Conservation (phyloP, 805 yeast genomes). For the Lipomyces sp. region DNA sequence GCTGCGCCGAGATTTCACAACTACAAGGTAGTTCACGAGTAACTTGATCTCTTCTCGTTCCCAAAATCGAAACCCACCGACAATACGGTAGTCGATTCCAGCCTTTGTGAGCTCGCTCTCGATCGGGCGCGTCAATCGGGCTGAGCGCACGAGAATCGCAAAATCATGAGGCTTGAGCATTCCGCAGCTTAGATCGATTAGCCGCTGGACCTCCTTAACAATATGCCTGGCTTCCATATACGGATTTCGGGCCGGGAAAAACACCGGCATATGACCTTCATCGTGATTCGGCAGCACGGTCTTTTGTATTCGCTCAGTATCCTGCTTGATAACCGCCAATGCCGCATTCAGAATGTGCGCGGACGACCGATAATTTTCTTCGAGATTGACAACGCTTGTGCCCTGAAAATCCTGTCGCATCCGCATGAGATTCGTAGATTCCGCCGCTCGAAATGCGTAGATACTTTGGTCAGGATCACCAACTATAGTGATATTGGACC, state of each 20-base stretch:
- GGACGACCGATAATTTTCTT: constrained; percentile 83
- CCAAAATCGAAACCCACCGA: constrained; percentile 82
- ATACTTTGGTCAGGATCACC: constrained; percentile 98
- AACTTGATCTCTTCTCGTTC: constrained; percentile 69
- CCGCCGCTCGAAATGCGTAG: constrained; percentile 85
- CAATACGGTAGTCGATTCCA: constrained; percentile 66
- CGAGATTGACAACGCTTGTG: constrained; percentile 51
- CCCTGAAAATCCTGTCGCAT: constrained; percentile 54
- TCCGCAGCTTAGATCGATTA: constrained; percentile 52
- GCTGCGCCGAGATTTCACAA: constrained; percentile 63
- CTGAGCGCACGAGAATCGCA: constrained; percentile 71
- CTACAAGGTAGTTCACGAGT: constrained; percentile 67
- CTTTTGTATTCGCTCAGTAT: constrained; percentile 43
- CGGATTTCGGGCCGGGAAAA: constrained; percentile 46
- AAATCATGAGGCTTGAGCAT: constrained; percentile 62
- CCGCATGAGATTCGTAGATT: constrained; percentile 63
- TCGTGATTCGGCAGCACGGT: constrained; percentile 22
- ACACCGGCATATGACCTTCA: constrained; percentile 46
- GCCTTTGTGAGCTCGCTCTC: constrained; percentile 64
- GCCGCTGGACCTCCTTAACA: constrained; percentile 57
- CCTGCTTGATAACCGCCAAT: constrained; percentile 67
- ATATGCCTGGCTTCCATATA: constrained; percentile 64
- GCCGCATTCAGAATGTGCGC: constrained; percentile 66
- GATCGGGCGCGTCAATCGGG: constrained; percentile 62
- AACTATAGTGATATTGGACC: constrained; percentile 75